Conservation (phyloP, 179 eudicot species). For the Sideroxylon spinosum region DNA sequence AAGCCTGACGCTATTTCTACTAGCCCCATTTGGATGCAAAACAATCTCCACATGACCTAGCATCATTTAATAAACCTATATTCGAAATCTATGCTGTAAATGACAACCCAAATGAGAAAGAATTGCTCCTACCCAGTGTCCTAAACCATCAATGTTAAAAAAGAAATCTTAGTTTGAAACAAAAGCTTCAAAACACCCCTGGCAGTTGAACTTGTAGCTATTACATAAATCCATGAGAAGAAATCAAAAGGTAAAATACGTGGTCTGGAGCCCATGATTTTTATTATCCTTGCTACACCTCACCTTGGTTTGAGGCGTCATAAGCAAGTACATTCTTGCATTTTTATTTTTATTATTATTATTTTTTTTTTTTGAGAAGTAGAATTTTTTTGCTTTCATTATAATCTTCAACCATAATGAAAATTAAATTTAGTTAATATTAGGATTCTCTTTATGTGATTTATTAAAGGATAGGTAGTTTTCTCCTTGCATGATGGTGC, state of each 20-base stretch:
- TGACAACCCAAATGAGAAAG: not conserved
- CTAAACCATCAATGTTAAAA: not conserved
- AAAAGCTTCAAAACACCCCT: not conserved
- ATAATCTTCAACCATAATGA: not conserved
- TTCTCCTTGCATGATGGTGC: not conserved
- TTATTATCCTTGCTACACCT: constrained; percentile 88
- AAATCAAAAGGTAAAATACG: constrained; percentile 61
- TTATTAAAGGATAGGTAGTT: not conserved
- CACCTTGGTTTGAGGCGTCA: constrained; percentile 99
- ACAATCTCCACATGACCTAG: too few species aligned
- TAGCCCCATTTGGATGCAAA: too few species aligned
- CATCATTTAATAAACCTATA: not conserved
- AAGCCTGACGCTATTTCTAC: too few species aligned
- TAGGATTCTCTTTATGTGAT: not conserved
- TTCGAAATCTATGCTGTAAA: not conserved
- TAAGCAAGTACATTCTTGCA: constrained; percentile 58
- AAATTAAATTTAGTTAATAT: not conserved
- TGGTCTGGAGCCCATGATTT: constrained; percentile 84
- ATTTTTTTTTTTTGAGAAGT: too few species aligned
- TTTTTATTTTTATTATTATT: too few species aligned
- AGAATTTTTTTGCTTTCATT: not conserved
- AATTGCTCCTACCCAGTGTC: not conserved
- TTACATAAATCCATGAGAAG: constrained; percentile 28
- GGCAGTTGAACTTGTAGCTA: too few species aligned
- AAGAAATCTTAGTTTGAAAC: not conserved